Conservation (phyloP, 495 filamentous ascomycete genomes). For the Lasiosphaeria hispida region DNA sequence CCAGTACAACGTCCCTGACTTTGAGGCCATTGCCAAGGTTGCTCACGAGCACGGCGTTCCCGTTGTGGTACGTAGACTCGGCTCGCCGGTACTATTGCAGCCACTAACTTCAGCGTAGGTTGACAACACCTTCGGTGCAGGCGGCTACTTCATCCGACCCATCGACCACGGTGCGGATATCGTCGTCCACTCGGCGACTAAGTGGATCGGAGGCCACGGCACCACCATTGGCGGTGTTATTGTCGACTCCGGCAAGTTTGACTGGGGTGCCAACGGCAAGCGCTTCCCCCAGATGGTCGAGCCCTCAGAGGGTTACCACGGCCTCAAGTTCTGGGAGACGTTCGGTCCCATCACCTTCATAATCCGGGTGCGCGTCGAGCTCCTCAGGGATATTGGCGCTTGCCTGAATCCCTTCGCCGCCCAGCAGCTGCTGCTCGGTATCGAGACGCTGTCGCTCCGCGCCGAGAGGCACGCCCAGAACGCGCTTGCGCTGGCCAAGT, state of each 20-base stretch:
- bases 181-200: slow-evolving; percentile 92
- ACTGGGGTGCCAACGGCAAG: slow-evolving; percentile 86
- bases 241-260: slow-evolving; percentile 90
- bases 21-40: slow-evolving; percentile 77
- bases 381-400: slow-evolving; percentile 83
- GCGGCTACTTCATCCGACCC: slow-evolving; percentile 85
- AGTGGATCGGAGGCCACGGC: slow-evolving; percentile 98
- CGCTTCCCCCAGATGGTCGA: slow-evolving; percentile 94
- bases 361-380: slow-evolving; percentile 73
- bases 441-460: slow-evolving; percentile 87
- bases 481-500: slow-evolving; percentile 74
- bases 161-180: slow-evolving; percentile 95
- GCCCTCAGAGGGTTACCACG: slow-evolving; percentile 91
- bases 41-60: slow-evolving; percentile 81
- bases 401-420: slow-evolving; percentile 90
- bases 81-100: neutral
- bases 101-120: slow-evolving; percentile 47
- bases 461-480: slow-evolving; percentile 87
- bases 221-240: slow-evolving; percentile 92
- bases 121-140: slow-evolving; percentile 97
- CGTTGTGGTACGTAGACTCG: slow-evolving; percentile 62
- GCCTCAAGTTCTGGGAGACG: slow-evolving; percentile 95
- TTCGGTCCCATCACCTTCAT: slow-evolving; percentile 84
- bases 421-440: slow-evolving; percentile 86
- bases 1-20: slow-evolving; percentile 88